These are phyloP conservation scores for Colletotrichum cereale DNA, from an alignment of 2,329 filamentous ascomycete species.

Conservation along the genomic window DNA sequence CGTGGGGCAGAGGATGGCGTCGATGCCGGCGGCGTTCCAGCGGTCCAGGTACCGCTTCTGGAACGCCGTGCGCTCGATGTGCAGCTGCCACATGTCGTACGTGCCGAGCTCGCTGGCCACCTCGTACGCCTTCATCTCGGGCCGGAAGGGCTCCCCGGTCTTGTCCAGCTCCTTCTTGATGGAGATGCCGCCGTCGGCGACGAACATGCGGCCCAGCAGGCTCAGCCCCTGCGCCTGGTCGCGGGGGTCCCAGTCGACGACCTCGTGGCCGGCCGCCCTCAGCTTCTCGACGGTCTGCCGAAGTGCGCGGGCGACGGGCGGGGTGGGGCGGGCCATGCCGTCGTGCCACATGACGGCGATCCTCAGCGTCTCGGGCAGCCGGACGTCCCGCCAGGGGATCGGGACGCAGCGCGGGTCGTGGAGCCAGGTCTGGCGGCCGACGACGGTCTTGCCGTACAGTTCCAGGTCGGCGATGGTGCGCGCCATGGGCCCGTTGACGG, in stretches of 20 bases:
- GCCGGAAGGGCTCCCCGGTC: slow-evolving; percentile 58
- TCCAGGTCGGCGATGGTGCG: slow-evolving; percentile 67
- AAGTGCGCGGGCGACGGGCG: slow-evolving; percentile 72
- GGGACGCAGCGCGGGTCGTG: slow-evolving; percentile 69
- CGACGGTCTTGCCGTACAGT: slow-evolving; percentile 64
- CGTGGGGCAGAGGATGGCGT: slow-evolving; percentile 72
- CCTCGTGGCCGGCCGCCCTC: slow-evolving; percentile 59
- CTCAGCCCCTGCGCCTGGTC: slow-evolving; percentile 55
- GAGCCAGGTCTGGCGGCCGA: slow-evolving; percentile 67
- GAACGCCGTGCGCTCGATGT: slow-evolving; percentile 58
- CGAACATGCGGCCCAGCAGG: slow-evolving; percentile 60
- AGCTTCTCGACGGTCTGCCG: slow-evolving; percentile 57
- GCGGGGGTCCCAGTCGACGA: slow-evolving; percentile 64
- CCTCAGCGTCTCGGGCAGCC: slow-evolving; percentile 57
- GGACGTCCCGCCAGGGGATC: slow-evolving; percentile 64
- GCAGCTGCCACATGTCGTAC: slow-evolving; percentile 62
- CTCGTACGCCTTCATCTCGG: slow-evolving; percentile 52
- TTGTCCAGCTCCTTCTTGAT: slow-evolving; percentile 54
- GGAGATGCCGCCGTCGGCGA: slow-evolving; percentile 60
- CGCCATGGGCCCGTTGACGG: slow-evolving; percentile 74
- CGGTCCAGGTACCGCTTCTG: slow-evolving; percentile 61
- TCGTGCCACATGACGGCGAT: slow-evolving; percentile 76
- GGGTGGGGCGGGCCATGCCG: slow-evolving; percentile 73
- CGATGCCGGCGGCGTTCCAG: slow-evolving; percentile 63
- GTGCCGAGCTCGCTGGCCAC: slow-evolving; percentile 54